Percentiles rank a stretch among this genome's conserved stretches.
Evolutionary conservation across 2,329 filamentous ascomycete species (phyloP).

Genomic region (Alternaria sp.): DNA sequence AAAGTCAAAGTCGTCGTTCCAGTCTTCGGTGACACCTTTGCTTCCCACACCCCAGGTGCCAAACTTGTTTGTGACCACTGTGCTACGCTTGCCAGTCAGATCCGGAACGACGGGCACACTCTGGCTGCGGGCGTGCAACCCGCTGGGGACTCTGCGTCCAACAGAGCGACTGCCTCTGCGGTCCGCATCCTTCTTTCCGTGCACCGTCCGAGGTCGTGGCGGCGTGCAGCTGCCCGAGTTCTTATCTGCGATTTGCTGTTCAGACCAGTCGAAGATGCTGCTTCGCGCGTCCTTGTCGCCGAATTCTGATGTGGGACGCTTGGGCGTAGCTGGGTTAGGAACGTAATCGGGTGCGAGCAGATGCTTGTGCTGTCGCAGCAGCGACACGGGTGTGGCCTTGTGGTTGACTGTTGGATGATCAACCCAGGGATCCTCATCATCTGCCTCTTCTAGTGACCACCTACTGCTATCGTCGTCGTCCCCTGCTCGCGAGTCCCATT

Average conservation of each 20-base stretch:
- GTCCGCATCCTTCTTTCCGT: conserved; percentile 76
- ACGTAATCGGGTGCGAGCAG: conserved; percentile 38
- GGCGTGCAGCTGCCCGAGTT: conserved; percentile 63
- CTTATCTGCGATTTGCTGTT: conserved; percentile 68
- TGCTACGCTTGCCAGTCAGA: conserved; percentile 57
- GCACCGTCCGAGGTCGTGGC: conserved; percentile 74
- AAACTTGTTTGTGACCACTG: conserved; percentile 70
- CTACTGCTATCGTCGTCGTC: conserved; percentile 49
- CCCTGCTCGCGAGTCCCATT: conserved; percentile 48
- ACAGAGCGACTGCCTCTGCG: conserved; percentile 71
- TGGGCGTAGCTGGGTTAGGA: conserved; percentile 49
- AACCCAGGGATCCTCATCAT: conserved; percentile 47
- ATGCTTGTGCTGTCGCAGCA: conserved; percentile 41
- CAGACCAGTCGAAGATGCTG: conserved; percentile 81
- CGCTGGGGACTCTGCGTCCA: conserved; percentile 71
- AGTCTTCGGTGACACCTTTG: conserved; percentile 82
- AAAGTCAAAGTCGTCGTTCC: conserved; percentile 90
- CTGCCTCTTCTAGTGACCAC: conserved; percentile 52
- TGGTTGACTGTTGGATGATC: conserved; percentile 46
- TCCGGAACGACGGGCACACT: conserved; percentile 78
- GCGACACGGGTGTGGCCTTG: conserved; percentile 39
- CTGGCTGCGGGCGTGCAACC: conserved; percentile 77
- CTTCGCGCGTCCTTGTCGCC: conserved; percentile 58
- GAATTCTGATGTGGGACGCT: conserved; percentile 44
- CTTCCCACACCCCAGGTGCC: conserved; percentile 82